Evolutionary conservation across 2,329 filamentous ascomycete genomes (phyloP), one percentile per base, ranked within the genome.

Genomic region (Colletotrichum sublineola): DNA sequence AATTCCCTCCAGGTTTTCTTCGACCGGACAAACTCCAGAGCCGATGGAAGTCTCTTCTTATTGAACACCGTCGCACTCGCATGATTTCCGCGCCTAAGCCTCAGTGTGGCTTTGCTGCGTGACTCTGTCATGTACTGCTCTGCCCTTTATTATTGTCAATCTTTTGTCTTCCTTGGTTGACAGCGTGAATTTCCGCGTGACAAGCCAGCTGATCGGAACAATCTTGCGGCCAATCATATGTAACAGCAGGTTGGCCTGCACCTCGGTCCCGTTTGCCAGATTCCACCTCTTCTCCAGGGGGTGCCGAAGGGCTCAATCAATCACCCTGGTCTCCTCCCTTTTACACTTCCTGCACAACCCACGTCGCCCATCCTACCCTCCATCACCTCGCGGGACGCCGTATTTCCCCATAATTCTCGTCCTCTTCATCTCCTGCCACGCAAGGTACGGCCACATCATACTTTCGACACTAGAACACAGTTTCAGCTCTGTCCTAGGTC

Each of bases 381-480:
- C 67, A 67, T 73, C 60, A 69, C 55, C 55, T 61, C 67, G 66
- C 56, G 67, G 70, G 55, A 50, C 66, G 57, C 70, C 65, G 44
- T 24, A 42, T 55, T 69, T 61, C 70, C 70, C 70, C 70, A 73
- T 68, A 73, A 60, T 63, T 73, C 57, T 58, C 63, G 62, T 53
- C 24, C 62, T 40, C 52, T 61, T 66, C 67, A 60, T 70, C 56
- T 66, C 67, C 40, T 40, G 58, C 20, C 40, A 63, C 64, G 65
- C 52, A 53, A 63, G 56, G 61, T 71, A 66, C 67, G 56, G 40
- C 29, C 42, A 55, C 46, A 36, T 38, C 6, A 67, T 60, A 42
- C 60, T 58, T 66, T 67, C 53, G 62, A 61, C 50, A 55, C 52
- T 58, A 36, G 57, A 61, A 57, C 67, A 64, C 56, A 66, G 53